Base-by-base conservation (phyloP, 306 rosid species). In the Sophora flavescens region DNA sequence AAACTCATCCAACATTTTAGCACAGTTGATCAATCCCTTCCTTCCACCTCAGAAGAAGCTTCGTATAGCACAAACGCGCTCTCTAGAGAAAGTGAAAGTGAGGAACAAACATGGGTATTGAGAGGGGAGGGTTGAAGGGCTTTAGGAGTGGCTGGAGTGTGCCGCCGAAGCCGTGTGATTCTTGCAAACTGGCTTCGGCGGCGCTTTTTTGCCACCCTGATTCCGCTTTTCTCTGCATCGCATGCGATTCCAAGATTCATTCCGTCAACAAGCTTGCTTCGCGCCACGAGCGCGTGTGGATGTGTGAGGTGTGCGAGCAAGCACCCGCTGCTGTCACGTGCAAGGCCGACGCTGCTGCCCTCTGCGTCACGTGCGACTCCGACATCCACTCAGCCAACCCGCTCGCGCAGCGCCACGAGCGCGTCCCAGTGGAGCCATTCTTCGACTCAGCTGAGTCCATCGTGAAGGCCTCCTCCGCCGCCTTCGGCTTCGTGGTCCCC, bases 301-400 rank as follows among this genome's bases (percentile, higher is more conserved):
- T 96, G 84, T 96, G 99, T 2, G 97, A 92, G 78, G 98, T 92
- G 8, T 96, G 99, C 76, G 98, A 92, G 77, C 99, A 96, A 15
- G 98, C 97, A 0, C 99, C 99, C 0, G 98, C 97, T 0, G 72
- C 92, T 6, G 93, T 96, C 89, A 91, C 96, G 59, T 96, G 99
- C 85, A 92, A 91, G 82, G 99, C 99, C 0, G 99, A 96, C 82
- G 98, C 99, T 4, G 99, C 98, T 0, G 91, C 90, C 0, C 98
- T 96, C 45, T 96, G 99, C 54, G 88, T 89, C 88, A 77, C 96
- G 10, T 96, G 98, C 88, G 98, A 96, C 59, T 82, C 91, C 0
- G 98, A 96, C 26, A 91, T 96, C 86, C 99, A 96, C 84, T 96
- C 99, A 0, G 99, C 98, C 0, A 92, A 96, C 36, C 98, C 98